Percentiles rank a stretch among this genome's conserved stretches.
phyloP scores from a whole-genome alignment of 345 rosid genomes.

The Pelargonium nanum region DNA sequence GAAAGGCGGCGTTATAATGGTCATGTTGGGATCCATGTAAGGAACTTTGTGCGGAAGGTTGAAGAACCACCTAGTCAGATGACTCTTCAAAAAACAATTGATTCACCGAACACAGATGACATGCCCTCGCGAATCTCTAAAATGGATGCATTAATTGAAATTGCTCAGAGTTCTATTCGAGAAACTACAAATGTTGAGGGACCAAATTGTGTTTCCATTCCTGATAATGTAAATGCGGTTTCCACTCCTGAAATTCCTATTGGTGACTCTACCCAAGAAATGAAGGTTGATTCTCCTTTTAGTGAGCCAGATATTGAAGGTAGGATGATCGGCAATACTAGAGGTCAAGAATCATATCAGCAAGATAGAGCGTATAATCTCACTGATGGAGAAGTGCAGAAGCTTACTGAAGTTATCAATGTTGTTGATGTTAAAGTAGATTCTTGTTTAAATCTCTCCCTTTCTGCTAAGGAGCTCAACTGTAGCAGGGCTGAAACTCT shows the following conservation, averaged over 20 bases:
- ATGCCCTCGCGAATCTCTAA: conserved; percentile 42
- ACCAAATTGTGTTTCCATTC: conserved; percentile 13
- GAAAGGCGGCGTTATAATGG: conserved; percentile 65
- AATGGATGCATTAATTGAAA: conserved; percentile 78
- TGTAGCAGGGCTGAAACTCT: conserved; percentile 13
- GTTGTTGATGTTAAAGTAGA: conserved; percentile 21
- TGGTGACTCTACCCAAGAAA: conserved; percentile 25
- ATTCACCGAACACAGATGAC: conserved; percentile 27
- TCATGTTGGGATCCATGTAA: conserved; percentile 66
- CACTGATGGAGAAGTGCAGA: conserved; percentile 15
- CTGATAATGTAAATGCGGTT: conserved; percentile 19
- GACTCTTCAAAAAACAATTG: conserved; percentile 22
- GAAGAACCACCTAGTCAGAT: conserved; percentile 42
- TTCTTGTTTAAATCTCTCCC: conserved; percentile 15
- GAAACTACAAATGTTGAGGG: conserved; percentile 29
- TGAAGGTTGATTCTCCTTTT: conserved; percentile 27
- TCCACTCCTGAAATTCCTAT: conserved; percentile 21
- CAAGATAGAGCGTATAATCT: conserved; percentile 14
- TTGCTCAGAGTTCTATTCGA: conserved; percentile 64
- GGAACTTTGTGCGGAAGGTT: conserved; percentile 50
- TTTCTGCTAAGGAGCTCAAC: conserved; percentile 14
- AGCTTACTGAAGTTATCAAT: conserved; percentile 18
- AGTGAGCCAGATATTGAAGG: conserved; percentile 23
- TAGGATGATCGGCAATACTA: conserved; percentile 13
- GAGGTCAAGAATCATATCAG: conserved; percentile 18